Evolutionary conservation across 192 early-diverging fungal species (phyloP), one percentile per base, ranked within the genome.

Genomic region (Umbelopsis isabellina): DNA sequence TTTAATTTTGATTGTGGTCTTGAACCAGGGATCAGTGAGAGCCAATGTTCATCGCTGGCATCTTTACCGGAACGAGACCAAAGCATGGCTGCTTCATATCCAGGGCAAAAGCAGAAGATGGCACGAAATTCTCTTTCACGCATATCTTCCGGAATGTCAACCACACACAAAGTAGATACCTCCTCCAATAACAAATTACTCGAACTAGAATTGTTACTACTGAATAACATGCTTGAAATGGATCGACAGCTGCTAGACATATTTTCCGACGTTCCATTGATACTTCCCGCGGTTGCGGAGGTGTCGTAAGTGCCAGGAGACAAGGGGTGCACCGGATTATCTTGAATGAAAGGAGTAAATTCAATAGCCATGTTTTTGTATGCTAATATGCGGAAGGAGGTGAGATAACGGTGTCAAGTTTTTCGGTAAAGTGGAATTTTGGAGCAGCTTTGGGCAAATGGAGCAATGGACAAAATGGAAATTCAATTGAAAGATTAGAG

Each of bases 91-190:
- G 97, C 98, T 77, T 98, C 98, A 68, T 98, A 99, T 6, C 97
- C 98, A 46, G 92, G 87, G 16, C 91, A 95, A 69, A 99, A 98
- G 20, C 89, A 95, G 84, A 99, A 99, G 94, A 98, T 98, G 84
- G 97, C 97, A 75, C 96, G 96, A 75, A 99, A 99, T 81, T 99
- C 98, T 49, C 98, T 84, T 81, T 99, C 98, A 74, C 87, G 89
- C 94, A 98, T 97, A 80, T 99, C 98, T 22, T 98, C 96, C 23
- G 98, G 98, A 73, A 99, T 98, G 16, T 97, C 98, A 44, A 98
- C 95, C 11, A 98, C 95, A 87, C 98, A 99, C 69, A 99, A 97
- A 61, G 98, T 99, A 16, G 96, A 94, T 73, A 99, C 95, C 69
- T 99, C 98, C 67, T 99, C 95, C 13, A 48, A 8, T 37, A 61